Base-by-base conservation (phyloP, 1,284 basidiomycete genomes). In the Sanguinoderma infundibulare region DNA sequence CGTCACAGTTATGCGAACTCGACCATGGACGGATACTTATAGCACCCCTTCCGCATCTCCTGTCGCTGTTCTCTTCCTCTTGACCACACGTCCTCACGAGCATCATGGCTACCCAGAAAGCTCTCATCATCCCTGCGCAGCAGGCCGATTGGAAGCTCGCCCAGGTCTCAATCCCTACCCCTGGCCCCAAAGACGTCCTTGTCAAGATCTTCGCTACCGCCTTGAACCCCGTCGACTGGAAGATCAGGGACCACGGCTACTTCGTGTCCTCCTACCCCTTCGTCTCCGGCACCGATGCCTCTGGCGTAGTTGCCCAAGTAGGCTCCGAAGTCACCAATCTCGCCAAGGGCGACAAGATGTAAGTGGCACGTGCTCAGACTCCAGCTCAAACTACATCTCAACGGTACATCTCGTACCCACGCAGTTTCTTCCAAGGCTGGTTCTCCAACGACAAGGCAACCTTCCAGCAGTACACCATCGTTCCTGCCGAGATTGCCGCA, bases 331-430 rank as follows among this genome's bases (percentile, higher is more conserved):
- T 84, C 0, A 67, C 70, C 0, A 64, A 70, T 39, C 75, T 84
- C 64, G 68, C 74, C 10, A 76, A 79, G 10, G 85, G 85, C 3
- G 82, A 85, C 59, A 78, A 70, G 67, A 81, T 87, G 81, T 81
- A 65, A 34, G 70, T 39, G n/a, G n/a, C n/a, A 39, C 20, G 32
- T 24, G 20, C 49, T 34, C 9, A n/a, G n/a, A n/a, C n/a, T 24
- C 20, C 20, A 9, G 10, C 7, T n/a, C 28, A 8, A 6, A 3
- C 8, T 1, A 14, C 9, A 10, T 32, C 2, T 15, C 17, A 6
- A 49, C 28, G 9, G 15, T 4, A 26, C 35, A 12, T n/a, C 20
- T 44, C 42, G 24, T 24, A 12, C 46, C 26, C 36, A 26, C 30
- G 34, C 59, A 78, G 70, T 42, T 63, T 72, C 38, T 69, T 71